Percentiles rank a stretch among this genome's conserved stretches.
These are phyloP conservation scores for Adansonia gregorii DNA, from an alignment of 441 rosid genomes.

Conservation along the genomic window DNA sequence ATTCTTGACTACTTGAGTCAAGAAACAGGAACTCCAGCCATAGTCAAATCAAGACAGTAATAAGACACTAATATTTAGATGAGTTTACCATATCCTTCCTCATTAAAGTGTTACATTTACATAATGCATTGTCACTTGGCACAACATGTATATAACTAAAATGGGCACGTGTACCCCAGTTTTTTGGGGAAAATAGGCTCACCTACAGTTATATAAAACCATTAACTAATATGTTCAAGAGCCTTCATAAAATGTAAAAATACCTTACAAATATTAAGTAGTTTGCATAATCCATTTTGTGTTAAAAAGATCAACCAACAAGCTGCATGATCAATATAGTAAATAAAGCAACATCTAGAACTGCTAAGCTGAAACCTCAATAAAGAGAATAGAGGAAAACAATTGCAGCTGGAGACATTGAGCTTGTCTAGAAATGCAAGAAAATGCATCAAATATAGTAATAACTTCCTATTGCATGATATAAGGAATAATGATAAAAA, in stretches of 20 bases:
- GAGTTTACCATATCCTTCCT: neutral
- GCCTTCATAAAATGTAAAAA: neutral
- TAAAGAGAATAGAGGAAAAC: neutral
- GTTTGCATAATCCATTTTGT: neutral
- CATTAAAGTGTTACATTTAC: neutral
- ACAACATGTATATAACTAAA: neutral
- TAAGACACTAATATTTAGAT: neutral
- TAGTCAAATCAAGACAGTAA: neutral
- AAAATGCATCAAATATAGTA: slow-evolving; percentile 15
- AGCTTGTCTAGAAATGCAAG: neutral
- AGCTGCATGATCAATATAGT: neutral
- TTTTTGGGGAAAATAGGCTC: neutral
- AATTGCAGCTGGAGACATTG: neutral
- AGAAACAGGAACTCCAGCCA: slow-evolving; percentile 5
- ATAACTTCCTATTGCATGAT: neutral
- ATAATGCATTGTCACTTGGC: neutral
- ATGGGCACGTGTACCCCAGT: neutral
- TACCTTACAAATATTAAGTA: neutral
- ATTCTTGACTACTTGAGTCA: neutral
- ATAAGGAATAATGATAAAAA: neutral
- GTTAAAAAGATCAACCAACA: neutral
- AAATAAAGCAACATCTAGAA: neutral
- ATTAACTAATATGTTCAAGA: neutral
- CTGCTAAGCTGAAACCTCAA: neutral
- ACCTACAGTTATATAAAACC: neutral